Evolutionary conservation across 345 rosid species (phyloP).

Genomic region (Murraya koenigii): DNA sequence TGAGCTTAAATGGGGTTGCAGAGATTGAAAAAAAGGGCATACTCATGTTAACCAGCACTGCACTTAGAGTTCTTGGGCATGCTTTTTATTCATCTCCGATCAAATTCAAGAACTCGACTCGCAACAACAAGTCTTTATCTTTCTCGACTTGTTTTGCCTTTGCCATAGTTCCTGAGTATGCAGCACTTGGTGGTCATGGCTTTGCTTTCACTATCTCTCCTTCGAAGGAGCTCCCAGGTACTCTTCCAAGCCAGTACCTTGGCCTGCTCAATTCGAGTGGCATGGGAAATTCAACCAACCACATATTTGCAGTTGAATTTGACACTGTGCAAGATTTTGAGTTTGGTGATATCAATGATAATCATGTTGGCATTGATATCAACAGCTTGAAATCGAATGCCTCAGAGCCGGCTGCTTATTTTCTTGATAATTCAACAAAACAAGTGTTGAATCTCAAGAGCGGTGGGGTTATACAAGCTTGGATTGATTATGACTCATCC

Average conservation of each 20-base stretch:
- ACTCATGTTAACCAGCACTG: slow-evolving; percentile 55
- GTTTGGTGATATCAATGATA: slow-evolving; percentile 64
- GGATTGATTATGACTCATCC: slow-evolving; percentile 81
- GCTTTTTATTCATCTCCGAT: slow-evolving; percentile 72
- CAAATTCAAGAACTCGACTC: slow-evolving; percentile 43
- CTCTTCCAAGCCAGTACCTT: slow-evolving; percentile 66
- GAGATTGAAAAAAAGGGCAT: slow-evolving; percentile 49
- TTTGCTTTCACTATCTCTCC: slow-evolving; percentile 68
- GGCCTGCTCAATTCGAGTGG: slow-evolving; percentile 60
- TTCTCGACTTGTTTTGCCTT: slow-evolving; percentile 85
- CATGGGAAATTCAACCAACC: slow-evolving; percentile 47
- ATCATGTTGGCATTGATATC: slow-evolving; percentile 83
- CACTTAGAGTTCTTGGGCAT: slow-evolving; percentile 58
- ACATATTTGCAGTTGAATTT: slow-evolving; percentile 79
- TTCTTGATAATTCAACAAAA: slow-evolving; percentile 36
- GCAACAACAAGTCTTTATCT: slow-evolving; percentile 41
- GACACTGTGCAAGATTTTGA: slow-evolving; percentile 75
- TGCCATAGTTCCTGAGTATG: slow-evolving; percentile 62
- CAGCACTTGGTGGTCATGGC: slow-evolving; percentile 79
- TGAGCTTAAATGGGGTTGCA: slow-evolving; percentile 51
- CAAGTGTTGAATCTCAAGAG: slow-evolving; percentile 42
- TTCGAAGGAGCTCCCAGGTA: slow-evolving; percentile 38
- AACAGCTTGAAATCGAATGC: slow-evolving; percentile 52
- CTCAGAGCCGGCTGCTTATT: slow-evolving; percentile 59
- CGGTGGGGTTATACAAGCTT: slow-evolving; percentile 58